Base-by-base conservation (phyloP, 306 rosid species). In the Dalbergia cochinchinensis region DNA sequence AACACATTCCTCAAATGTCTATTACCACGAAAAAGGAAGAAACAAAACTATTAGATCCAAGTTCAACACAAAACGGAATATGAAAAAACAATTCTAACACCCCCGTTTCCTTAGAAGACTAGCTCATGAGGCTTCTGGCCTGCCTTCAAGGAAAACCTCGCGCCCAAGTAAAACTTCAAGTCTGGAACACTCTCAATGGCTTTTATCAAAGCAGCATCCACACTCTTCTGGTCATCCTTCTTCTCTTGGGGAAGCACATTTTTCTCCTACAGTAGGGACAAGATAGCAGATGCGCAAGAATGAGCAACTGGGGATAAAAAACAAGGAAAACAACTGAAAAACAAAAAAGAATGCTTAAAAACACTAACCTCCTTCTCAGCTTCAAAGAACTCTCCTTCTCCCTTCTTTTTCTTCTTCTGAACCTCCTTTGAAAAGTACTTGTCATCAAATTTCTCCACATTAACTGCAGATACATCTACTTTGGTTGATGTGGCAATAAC, bases 161-260 rank as follows among this genome's bases (percentile, higher is more conserved):
- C 91, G 51, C 89, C 90, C 48, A 92, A 78, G 74, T 92, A 92
- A 20, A 91, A 62, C 83, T 89, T 89, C 86, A 92, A 83, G 5
- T 91, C 96, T 3, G 96, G 82, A 57, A 89, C 97, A 71, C 79
- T 85, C 71, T 90, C 91, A 0, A 92, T 86, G 78, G 91, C 83
- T 78, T 89, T 89, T 8, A 92, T 31, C 85, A 92, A 81, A 6
- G 84, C 79, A 2, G 87, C 57, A 68, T 92, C 97, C 44, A 92
- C 88, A 9, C 75, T 60, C 76, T 92, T 92, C 78, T 92, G 97
- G 69, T 88, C 94, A 13, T 92, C 96, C 22, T 91, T 92, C 82
- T 88, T 92, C 76, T 80, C 89, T 31, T 88, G 91, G 22, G 97
- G 92, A 67, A 92, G 89, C 11, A 57, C 84, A 8, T 78, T 89